These are phyloP conservation scores for Claviceps digitariae DNA, from an alignment of 2,329 filamentous ascomycete species.

Conservation along the genomic window DNA sequence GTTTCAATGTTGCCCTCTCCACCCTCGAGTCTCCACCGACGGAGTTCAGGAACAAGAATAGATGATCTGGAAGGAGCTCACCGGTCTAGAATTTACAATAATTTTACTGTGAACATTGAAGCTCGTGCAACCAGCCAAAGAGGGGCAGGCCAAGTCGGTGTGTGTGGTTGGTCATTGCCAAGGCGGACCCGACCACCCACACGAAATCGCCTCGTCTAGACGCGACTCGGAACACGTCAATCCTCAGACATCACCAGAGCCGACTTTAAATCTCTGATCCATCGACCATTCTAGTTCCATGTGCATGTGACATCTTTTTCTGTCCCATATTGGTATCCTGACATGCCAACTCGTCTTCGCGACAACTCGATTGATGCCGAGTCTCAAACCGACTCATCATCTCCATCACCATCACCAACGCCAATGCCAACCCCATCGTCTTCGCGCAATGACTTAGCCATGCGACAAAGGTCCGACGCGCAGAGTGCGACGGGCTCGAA, in stretches of 20 bases:
- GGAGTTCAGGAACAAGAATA: no score
- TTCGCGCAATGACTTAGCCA: conserved; percentile 11
- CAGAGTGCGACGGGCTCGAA: conserved; percentile 16
- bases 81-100: no score
- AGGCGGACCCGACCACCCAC: neutral
- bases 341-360: conserved; percentile 14
- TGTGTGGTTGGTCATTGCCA: no score
- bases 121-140: no score
- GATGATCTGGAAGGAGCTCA: no score
- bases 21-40: no score
- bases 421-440: conserved; percentile 9
- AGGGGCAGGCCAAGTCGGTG: neutral
- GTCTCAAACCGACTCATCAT: conserved; percentile 10
- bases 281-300: neutral
- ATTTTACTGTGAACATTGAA: no score
- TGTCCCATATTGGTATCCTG: neutral
- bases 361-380: conserved; percentile 8
- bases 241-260: neutral
- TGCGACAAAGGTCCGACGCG: conserved; percentile 14
- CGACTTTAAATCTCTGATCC: neutral
- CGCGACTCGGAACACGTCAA: neutral
- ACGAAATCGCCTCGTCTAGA: neutral
- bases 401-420: conserved; percentile 10
- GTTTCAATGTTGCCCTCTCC: no score
- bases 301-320: neutral